Evolutionary conservation across 768 basidiomycete genomes (phyloP), one percentile per base, ranked within the genome.

Genomic region (Auriculariales sp.): DNA sequence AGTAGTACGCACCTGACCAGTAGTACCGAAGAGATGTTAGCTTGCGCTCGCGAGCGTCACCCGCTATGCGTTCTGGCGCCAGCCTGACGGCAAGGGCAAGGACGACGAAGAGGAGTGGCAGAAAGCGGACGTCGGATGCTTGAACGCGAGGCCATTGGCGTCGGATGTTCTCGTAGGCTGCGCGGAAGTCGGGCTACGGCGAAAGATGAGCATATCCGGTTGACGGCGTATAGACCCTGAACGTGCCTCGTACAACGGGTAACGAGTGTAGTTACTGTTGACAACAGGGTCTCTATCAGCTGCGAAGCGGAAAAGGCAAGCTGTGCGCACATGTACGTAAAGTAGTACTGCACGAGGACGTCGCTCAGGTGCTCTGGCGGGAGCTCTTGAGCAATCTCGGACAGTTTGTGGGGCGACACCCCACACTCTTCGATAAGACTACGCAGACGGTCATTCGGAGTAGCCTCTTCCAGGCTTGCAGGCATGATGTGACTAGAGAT

Each of bases 21-120:
- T 95, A 94, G 68, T 90, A 94, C 53, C 90, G 77, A 47, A 90
- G 67, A 31, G 89, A 91, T 6, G 84, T 89, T 25, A 90, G 69
- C 59, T 85, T 73, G 48, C 85, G 71, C 36, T 70, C 78, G 42
- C 80, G 75, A 50, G 82, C 77, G 62, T 91, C 86, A 1, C 89
- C 90, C 28, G 73, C 84, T 56, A 94, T 78, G 51, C 76, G 71
- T 57, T 91, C 89, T 3, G 92, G 90, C 3, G 91, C 87, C 24
- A 94, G 68, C 53, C 91, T 70, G 12, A 83, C 85, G 14, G 90
- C 75, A 44, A 91, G 87, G 11, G 92, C 91, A 31, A 97, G 71
- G 1, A 94, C 86, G 35, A 93, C 90, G 60, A 94, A 97, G 14
- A 97, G 70, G n/a, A 95, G 71, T 1, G 92, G 92, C 3, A 97